Conservation (phyloP, 345 rosid genomes). For the Pelargonium nanum region DNA sequence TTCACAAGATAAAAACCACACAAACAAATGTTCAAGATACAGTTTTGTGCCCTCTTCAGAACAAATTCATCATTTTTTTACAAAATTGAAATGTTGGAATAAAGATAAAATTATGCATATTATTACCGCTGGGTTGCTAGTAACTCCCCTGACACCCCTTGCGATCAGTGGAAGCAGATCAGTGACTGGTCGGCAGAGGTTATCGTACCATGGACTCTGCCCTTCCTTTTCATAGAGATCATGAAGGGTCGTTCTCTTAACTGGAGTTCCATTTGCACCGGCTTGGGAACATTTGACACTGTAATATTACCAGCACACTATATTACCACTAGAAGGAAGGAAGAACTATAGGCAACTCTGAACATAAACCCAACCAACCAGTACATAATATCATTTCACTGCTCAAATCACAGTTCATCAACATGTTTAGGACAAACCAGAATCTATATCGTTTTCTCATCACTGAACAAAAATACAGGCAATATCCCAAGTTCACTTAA, state of each 20-base stretch:
- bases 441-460: background rate
- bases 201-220: conserved; percentile 99
- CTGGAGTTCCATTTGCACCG: conserved; percentile 46
- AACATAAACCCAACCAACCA: background rate
- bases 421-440: background rate
- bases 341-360: too few relatives aligned
- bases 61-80: background rate
- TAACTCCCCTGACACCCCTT: conserved; percentile 92
- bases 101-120: background rate
- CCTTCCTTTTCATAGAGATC: conserved; percentile 88
- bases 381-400: background rate
- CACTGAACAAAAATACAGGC: background rate
- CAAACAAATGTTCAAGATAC: background rate
- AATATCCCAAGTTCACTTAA: background rate
- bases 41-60: too few relatives aligned
- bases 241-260: conserved; percentile 65
- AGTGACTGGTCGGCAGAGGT: conserved; percentile 89
- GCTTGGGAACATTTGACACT: conserved; percentile 66
- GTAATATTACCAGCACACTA: too few relatives aligned
- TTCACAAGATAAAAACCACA: background rate
- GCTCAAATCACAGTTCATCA: background rate
- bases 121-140: conserved; percentile 98
- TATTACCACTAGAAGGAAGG: too few relatives aligned
- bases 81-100: background rate
- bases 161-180: conserved; percentile 78